Conservation (phyloP, 164 flowering plant species). For the Buxus sempervirens region DNA sequence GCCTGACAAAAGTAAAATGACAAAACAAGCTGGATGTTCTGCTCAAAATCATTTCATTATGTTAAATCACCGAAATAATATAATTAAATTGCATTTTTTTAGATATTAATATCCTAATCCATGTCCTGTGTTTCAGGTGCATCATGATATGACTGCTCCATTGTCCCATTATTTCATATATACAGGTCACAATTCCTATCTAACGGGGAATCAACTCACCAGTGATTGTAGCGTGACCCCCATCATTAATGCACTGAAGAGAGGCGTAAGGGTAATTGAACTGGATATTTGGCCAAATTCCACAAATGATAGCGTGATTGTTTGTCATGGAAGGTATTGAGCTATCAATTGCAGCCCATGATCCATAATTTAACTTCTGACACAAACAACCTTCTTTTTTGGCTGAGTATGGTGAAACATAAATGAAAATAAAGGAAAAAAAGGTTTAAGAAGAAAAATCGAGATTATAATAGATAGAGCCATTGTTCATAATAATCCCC, state of each 20-base stretch:
- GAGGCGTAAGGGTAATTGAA: constrained; percentile 58
- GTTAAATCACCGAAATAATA: neutral
- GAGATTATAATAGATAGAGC: neutral
- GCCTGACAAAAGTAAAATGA: too few species aligned
- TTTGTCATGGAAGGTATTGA: constrained; percentile 52
- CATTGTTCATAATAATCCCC: neutral
- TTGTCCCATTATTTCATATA: constrained; percentile 49
- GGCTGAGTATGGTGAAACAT: neutral
- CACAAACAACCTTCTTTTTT: neutral
- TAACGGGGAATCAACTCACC: constrained; percentile 55
- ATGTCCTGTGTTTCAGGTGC: constrained; percentile 25
- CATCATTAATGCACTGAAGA: constrained; percentile 37
- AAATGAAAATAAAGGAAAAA: neutral
- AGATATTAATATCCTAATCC: neutral
- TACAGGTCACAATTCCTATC: constrained; percentile 60
- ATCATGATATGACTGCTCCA: constrained; percentile 55
- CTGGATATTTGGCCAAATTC: constrained; percentile 60
- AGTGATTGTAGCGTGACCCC: constrained; percentile 55
- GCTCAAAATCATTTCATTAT: neutral
- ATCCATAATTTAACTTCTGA: too few species aligned
- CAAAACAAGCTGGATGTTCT: neutral
- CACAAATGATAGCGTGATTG: constrained; percentile 30
- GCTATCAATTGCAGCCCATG: neutral
- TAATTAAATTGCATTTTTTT: neutral
- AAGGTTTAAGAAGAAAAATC: neutral